A percentile compares a stretch with the other conserved stretches of the same genome.
phyloP scores from a whole-genome alignment of 345 rosid species.

The Alliaria petiolata region DNA sequence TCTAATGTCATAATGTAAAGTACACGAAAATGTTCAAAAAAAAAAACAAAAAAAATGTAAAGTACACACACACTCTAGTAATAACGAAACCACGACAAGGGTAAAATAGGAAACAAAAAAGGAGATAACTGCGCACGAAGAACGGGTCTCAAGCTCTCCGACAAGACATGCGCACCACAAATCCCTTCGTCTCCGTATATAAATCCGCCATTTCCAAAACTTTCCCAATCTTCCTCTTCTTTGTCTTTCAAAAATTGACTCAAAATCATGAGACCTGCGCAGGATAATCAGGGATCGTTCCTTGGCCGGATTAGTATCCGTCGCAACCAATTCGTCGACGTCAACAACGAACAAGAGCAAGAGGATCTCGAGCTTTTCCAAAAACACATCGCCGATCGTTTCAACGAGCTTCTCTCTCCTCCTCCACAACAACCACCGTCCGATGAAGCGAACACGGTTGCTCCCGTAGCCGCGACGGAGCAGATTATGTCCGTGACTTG shows the following conservation, averaged over 20 bases:
- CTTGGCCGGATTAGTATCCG: slow-evolving; percentile 83
- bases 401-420: slow-evolving; percentile 53
- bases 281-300: slow-evolving; percentile 71
- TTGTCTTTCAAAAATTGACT: neutral
- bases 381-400: slow-evolving; percentile 72
- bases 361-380: slow-evolving; percentile 91
- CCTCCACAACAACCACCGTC: slow-evolving; percentile 32
- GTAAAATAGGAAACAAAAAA: neutral
- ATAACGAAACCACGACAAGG: neutral
- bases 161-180: slow-evolving; percentile 36
- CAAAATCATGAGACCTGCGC: slow-evolving; percentile 58
- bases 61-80: too few species aligned
- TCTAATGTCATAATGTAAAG: too few species aligned
- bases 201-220: neutral
- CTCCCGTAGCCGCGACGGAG: slow-evolving; percentile 26
- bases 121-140: slow-evolving; percentile 12
- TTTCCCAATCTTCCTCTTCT: slow-evolving; percentile 14
- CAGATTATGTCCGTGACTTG: slow-evolving; percentile 68
- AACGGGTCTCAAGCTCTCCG: slow-evolving; percentile 35
- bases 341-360: slow-evolving; percentile 79
- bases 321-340: slow-evolving; percentile 72
- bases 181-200: slow-evolving; percentile 18
- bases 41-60: too few species aligned
- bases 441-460: slow-evolving; percentile 12
- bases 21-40: too few species aligned